Percentiles rank a stretch among this genome's conserved stretches.
phyloP scores from a whole-genome alignment of 2,329 filamentous ascomycete species.

The Ophiostoma triangulosporum region DNA sequence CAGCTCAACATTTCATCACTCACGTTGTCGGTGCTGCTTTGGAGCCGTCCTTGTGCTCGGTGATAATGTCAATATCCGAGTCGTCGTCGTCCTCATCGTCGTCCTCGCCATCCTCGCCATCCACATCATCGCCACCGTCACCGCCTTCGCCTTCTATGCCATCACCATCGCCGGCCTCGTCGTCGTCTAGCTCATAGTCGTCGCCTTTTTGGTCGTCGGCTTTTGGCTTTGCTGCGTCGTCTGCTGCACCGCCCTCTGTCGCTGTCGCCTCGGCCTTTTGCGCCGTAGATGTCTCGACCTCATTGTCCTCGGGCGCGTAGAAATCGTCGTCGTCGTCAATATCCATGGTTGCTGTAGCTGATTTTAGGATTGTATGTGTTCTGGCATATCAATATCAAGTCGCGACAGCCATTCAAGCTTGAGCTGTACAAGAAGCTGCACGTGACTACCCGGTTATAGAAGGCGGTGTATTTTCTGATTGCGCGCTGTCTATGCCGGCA shows the following conservation, averaged over 20 bases:
- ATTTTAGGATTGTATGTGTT: not conserved
- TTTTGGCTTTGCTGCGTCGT: conserved; percentile 20
- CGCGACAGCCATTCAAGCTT: conserved; percentile 1
- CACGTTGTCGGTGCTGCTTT: conserved; percentile 46
- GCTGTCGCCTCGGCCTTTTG: conserved; percentile 15
- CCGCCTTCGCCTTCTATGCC: conserved; percentile 19
- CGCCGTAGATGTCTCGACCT: conserved; percentile 17
- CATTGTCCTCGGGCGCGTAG: conserved; percentile 47
- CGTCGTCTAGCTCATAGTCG: conserved; percentile 50
- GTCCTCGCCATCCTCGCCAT: conserved; percentile 24
- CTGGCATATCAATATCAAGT: too few relatives aligned
- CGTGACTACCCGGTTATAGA: not conserved
- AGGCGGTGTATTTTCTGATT: not conserved
- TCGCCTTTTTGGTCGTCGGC: conserved; percentile 32
- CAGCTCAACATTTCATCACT: conserved; percentile 17
- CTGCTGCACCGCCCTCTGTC: not conserved
- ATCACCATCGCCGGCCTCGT: conserved; percentile 33
- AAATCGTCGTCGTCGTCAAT: conserved; percentile 57
- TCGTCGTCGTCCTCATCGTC: conserved; percentile 41
- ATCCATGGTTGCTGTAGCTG: conserved; percentile 35
- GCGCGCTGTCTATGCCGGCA: not conserved
- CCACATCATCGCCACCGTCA: conserved; percentile 45
- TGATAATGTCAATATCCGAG: conserved; percentile 54
- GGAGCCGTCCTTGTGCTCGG: conserved; percentile 50
- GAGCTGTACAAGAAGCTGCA: not conserved